phyloP scores from a whole-genome alignment of 202 grass and related monocot species.

The Setaria italica region DNA sequence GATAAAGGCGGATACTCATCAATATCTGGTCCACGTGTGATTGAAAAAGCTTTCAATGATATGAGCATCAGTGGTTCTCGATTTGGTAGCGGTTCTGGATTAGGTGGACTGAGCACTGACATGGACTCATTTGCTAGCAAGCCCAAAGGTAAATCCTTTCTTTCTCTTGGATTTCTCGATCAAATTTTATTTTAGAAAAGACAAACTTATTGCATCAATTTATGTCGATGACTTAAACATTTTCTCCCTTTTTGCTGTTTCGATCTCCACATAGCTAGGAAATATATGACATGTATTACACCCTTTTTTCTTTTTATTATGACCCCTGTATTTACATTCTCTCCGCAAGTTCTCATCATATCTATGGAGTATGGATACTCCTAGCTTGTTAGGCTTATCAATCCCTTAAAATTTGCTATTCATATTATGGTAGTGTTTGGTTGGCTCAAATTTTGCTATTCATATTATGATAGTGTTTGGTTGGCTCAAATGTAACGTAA shows the following conservation, averaged over 20 bases:
- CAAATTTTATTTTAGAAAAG: slow-evolving; percentile 7
- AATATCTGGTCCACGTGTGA: slow-evolving; percentile 76
- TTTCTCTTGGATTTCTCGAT: neutral
- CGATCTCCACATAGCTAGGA: too few species aligned
- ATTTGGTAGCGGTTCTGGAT: slow-evolving; percentile 46
- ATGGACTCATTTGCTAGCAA: slow-evolving; percentile 69
- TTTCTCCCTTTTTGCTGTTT: neutral
- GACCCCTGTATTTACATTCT: too few species aligned
- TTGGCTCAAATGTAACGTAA: too few species aligned
- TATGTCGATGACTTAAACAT: neutral
- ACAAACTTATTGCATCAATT: slow-evolving; percentile 2
- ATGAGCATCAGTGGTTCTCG: slow-evolving; percentile 76
- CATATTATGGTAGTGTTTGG: too few species aligned
- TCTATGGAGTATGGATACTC: too few species aligned
- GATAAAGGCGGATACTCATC: slow-evolving; percentile 88
- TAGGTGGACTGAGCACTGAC: slow-evolving; percentile 55
- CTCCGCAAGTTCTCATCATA: too few species aligned
- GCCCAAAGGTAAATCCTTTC: slow-evolving; percentile 58
- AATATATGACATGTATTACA: too few species aligned
- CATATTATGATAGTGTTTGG: too few species aligned
- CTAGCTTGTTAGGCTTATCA: too few species aligned
- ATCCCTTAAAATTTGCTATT: too few species aligned
- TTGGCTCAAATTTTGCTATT: too few species aligned
- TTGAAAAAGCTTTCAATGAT: slow-evolving; percentile 72
- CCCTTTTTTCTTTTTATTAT: too few species aligned